A percentile compares a stretch with the other conserved stretches of the same genome.
These are phyloP conservation scores for Pistacia vera DNA, from an alignment of 345 rosid genomes.

Conservation along the genomic window DNA sequence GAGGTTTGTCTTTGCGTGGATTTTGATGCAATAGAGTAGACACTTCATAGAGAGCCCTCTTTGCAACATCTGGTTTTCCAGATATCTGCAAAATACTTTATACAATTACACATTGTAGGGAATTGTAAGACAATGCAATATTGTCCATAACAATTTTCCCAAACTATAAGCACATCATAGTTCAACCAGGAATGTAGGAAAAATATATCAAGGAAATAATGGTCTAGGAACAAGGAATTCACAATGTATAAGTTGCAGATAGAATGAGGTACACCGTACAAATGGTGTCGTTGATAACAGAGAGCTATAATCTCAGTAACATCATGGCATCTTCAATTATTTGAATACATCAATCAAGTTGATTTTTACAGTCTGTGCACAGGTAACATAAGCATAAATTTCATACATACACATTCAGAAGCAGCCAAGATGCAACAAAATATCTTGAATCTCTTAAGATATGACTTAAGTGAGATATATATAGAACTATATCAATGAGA, in stretches of 20 bases:
- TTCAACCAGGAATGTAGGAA: constrained; percentile 10
- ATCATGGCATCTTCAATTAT: neutral
- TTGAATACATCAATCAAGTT: neutral
- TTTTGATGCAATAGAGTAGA: constrained; percentile 57
- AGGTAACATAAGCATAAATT: constrained; percentile 3
- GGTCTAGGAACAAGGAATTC: neutral
- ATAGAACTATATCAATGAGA: neutral
- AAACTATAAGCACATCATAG: neutral
- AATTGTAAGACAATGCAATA: constrained; percentile 14
- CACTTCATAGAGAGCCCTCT: constrained; percentile 57
- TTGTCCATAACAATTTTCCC: neutral
- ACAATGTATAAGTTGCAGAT: no score
- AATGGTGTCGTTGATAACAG: neutral
- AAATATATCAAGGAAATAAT: neutral
- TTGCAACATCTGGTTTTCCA: constrained; percentile 48
- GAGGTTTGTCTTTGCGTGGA: constrained; percentile 52
- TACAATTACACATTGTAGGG: constrained; percentile 19
- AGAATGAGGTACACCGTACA: neutral
- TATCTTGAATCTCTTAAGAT: neutral
- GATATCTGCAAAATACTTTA: constrained; percentile 54
- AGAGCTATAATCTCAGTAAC: neutral
- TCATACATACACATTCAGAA: neutral
- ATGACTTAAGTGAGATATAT: neutral
- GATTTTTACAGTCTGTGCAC: neutral
- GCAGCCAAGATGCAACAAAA: neutral